These are phyloP conservation scores for Periconia sp. DNA, from an alignment of 2,329 filamentous ascomycete genomes.

Conservation along the genomic window DNA sequence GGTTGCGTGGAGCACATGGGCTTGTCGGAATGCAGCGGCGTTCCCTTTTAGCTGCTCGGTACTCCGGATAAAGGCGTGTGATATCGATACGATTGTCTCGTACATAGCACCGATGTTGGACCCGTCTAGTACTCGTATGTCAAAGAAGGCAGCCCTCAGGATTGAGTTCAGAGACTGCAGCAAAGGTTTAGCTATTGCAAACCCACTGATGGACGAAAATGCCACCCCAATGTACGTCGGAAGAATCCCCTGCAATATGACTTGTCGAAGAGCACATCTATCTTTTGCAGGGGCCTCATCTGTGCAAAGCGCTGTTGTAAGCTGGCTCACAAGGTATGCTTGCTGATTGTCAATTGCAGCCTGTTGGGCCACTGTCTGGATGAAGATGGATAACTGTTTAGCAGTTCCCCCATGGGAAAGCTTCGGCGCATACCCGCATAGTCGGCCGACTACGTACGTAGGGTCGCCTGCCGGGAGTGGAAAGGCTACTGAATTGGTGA, in stretches of 20 bases:
- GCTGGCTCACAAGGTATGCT: conserved; percentile 60
- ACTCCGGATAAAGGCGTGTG: conserved; percentile 46
- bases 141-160: conserved; percentile 53
- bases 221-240: conserved; percentile 62
- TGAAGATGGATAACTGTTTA: conserved; percentile 63
- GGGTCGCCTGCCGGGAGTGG: conserved; percentile 66
- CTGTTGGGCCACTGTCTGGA: conserved; percentile 65
- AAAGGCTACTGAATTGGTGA: conserved; percentile 65
- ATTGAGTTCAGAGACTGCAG: conserved; percentile 54
- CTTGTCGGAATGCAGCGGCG: conserved; percentile 42
- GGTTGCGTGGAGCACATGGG: conserved; percentile 48
- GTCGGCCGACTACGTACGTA: conserved; percentile 65
- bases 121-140: conserved; percentile 51
- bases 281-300: conserved; percentile 50
- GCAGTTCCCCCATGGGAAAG: conserved; percentile 54
- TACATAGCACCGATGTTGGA: conserved; percentile 46
- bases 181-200: conserved; percentile 60
- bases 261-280: conserved; percentile 55
- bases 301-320: conserved; percentile 57
- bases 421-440: conserved; percentile 65
- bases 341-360: conserved; percentile 65
- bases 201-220: conserved; percentile 54
- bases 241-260: conserved; percentile 61
- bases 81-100: conserved; percentile 45
- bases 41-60: conserved; percentile 45